These are phyloP conservation scores for Peronospora farinosa DNA, from an alignment of 352 stramenopile species.

Conservation along the genomic window DNA sequence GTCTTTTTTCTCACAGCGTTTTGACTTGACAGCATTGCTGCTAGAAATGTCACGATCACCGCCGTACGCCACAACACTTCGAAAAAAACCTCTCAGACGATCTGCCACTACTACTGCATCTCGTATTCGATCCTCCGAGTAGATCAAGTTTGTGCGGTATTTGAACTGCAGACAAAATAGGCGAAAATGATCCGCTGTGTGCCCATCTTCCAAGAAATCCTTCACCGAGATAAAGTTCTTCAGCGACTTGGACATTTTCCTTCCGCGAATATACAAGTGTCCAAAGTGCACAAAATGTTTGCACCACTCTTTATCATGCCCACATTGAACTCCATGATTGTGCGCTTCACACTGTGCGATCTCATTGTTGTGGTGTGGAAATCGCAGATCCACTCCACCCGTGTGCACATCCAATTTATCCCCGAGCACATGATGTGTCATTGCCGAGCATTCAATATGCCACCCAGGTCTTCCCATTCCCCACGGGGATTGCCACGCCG, in stretches of 20 bases:
- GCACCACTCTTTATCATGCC: constrained; percentile 79
- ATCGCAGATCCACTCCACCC: constrained; percentile 91
- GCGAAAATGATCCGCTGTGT: constrained; percentile 76
- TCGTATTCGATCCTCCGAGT: constrained; percentile 67
- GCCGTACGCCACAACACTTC: constrained; percentile 42
- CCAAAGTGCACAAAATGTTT: constrained; percentile 96
- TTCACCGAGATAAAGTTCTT: constrained; percentile 98
- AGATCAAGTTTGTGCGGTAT: constrained; percentile 77
- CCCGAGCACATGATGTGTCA: constrained; percentile 91
- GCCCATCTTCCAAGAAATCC: constrained; percentile 73
- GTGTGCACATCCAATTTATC: constrained; percentile 93
- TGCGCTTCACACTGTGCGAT: constrained; percentile 80
- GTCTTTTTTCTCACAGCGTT: constrained; percentile 52
- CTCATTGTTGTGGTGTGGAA: constrained; percentile 89
- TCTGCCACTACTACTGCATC: constrained; percentile 51
- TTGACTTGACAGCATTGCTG: constrained; percentile 12
- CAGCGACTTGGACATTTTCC: constrained; percentile 98
- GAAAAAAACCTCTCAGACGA: constrained; percentile 61
- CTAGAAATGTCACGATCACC: constrained; percentile 15
- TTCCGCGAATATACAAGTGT: constrained; percentile 93
- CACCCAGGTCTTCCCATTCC: constrained; percentile 62
- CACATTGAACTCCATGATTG: constrained; percentile 24
- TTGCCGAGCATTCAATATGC: constrained; percentile 98
- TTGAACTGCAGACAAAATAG: constrained; percentile 88
- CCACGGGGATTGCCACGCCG: constrained; percentile 38